Evolutionary conservation across 306 rosid genomes (phyloP).

Genomic region (Rosa chinensis): DNA sequence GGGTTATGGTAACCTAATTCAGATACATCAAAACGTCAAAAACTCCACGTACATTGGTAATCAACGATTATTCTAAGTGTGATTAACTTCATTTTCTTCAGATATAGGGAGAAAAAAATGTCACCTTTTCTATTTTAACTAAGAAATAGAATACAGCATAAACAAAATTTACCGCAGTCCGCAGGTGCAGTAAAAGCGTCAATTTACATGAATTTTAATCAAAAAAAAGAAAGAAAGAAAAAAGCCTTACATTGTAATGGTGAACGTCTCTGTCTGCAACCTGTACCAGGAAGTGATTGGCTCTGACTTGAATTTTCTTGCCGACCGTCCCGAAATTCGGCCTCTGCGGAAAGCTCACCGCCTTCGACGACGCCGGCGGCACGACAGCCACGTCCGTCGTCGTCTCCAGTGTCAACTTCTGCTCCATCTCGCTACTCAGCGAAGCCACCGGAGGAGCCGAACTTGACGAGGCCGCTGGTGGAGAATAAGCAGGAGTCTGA

Average conservation of each 20-base stretch:
- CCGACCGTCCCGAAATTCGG: conserved; percentile 53
- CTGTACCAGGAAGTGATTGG: conserved; percentile 57
- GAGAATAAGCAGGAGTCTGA: not conserved
- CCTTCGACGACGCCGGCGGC: conserved; percentile 50
- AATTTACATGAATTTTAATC: not conserved
- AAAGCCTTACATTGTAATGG: conserved; percentile 56
- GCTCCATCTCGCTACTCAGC: conserved; percentile 7
- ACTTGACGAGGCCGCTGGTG: not conserved
- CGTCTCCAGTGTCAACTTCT: conserved; percentile 27
- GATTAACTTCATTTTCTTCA: not conserved
- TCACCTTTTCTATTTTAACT: no score
- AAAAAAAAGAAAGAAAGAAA: not conserved
- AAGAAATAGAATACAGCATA: no score
- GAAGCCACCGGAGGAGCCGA: not conserved
- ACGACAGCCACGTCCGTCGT: not conserved
- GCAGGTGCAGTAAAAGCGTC: not conserved
- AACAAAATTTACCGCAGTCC: not conserved
- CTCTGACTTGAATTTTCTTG: conserved; percentile 26
- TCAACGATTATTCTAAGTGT: no score
- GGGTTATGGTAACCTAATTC: conserved; percentile 58
- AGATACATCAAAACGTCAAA: not conserved
- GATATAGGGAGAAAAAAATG: no score
- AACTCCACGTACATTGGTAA: no score
- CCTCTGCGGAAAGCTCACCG: conserved; percentile 18
- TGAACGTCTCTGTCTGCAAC: conserved; percentile 36